A percentile compares a stretch with the other conserved stretches of the same genome.
phyloP scores from a whole-genome alignment of 2,329 filamentous ascomycete species.

The Fusarium nematophilum region DNA sequence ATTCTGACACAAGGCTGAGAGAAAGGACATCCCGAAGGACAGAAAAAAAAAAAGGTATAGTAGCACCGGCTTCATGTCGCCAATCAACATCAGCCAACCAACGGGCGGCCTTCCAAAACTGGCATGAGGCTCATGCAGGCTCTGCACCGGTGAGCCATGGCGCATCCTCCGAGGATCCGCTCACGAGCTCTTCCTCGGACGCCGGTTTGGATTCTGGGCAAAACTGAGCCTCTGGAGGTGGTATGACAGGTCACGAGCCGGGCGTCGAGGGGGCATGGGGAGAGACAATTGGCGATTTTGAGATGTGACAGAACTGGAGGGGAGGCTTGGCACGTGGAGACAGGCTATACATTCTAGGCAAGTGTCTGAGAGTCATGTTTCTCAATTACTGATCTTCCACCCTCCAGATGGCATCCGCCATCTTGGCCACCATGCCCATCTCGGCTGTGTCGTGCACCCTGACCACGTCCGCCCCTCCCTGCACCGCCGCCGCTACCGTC shows the following conservation, averaged over 20 bases:
- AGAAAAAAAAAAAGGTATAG: background rate
- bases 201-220: constrained; percentile 15
- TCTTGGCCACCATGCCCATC: constrained; percentile 85
- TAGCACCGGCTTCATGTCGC: too few relatives aligned
- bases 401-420: constrained; percentile 94
- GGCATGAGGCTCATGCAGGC: constrained; percentile 32
- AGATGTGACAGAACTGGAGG: constrained; percentile 21
- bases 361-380: too few relatives aligned
- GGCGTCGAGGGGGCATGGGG: background rate
- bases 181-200: constrained; percentile 32
- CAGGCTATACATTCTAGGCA: background rate
- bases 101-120: constrained; percentile 3
- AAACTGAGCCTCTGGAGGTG: background rate
- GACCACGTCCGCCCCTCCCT: constrained; percentile 90
- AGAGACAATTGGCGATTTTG: constrained; percentile 15
- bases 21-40: too few relatives aligned
- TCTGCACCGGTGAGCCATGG: constrained; percentile 25
- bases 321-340: background rate
- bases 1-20: too few relatives aligned
- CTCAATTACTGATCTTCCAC: constrained; percentile 41
- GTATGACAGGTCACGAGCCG: constrained; percentile 10
- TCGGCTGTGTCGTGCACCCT: constrained; percentile 90
- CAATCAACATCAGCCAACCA: constrained; percentile 7
- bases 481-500: constrained; percentile 85
- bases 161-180: constrained; percentile 24